Evolutionary conservation across 2,329 filamentous ascomycete genomes (phyloP).

Genomic region (Phaeophleospora eucalypticola): DNA sequence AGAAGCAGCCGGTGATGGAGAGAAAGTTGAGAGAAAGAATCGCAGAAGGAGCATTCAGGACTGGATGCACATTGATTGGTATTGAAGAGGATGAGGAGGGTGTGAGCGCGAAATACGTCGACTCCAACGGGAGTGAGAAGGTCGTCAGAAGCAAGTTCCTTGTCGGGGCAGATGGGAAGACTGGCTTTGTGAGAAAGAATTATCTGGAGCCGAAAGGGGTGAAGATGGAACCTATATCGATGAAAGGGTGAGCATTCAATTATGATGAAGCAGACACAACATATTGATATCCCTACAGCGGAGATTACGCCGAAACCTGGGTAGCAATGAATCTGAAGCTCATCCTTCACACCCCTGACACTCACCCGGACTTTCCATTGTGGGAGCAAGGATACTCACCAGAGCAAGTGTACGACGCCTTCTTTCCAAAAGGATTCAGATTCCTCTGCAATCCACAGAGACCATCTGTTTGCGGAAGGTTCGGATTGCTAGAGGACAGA

Average conservation of each 20-base stretch:
- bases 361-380: constrained; percentile 48
- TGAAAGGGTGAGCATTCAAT: constrained; percentile 27
- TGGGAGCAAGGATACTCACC: constrained; percentile 47
- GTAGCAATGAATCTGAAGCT: constrained; percentile 48
- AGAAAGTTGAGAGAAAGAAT: too few species aligned
- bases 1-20: too few species aligned
- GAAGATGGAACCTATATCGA: constrained; percentile 40
- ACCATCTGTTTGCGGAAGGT: constrained; percentile 44
- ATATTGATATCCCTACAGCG: too few species aligned
- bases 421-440: constrained; percentile 44
- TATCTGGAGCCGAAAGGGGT: too few species aligned
- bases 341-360: constrained; percentile 40
- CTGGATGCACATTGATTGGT: too few species aligned
- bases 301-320: constrained; percentile 43
- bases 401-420: constrained; percentile 46
- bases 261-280: too few species aligned
- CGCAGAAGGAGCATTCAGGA: too few species aligned
- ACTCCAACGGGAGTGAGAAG: not conserved
- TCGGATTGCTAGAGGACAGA: constrained; percentile 39
- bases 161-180: constrained; percentile 48
- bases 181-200: constrained; percentile 43
- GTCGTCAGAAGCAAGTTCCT: constrained; percentile 33
- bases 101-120: too few species aligned
- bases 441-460: constrained; percentile 43
- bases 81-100: too few species aligned